Conservation (phyloP, 139 green algal species). For the Dunaliella primolecta region DNA sequence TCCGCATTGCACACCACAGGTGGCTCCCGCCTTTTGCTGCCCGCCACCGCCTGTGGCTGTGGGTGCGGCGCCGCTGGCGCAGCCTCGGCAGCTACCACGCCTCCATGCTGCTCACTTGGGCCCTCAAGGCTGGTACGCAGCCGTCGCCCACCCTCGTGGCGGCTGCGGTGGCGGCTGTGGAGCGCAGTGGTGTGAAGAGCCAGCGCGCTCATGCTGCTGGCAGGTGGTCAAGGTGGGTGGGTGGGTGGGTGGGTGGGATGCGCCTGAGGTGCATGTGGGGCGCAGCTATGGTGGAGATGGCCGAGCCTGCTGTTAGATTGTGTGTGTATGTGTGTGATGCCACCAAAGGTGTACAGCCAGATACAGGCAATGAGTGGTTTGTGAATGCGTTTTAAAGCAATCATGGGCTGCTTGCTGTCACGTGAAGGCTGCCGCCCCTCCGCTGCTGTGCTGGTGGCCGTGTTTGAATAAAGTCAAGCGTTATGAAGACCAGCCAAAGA, state of each 20-base stretch:
- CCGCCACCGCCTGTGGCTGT: neutral
- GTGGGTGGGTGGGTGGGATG: too few species aligned
- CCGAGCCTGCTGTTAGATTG: neutral
- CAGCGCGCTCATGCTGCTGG: neutral
- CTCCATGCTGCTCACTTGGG: neutral
- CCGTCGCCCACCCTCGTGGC: neutral
- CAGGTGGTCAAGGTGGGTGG: too few species aligned
- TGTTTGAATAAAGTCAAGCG: too few species aligned
- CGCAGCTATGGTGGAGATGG: neutral
- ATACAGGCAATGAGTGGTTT: too few species aligned
- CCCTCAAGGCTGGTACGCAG: neutral
- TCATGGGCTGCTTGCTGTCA: too few species aligned
- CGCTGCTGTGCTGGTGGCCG: too few species aligned
- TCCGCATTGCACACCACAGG: too few species aligned
- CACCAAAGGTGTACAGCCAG: too few species aligned
- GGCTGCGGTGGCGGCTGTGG: neutral
- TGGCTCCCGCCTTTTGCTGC: neutral
- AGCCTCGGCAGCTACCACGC: neutral
- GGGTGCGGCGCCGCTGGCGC: neutral
- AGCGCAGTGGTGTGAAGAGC: neutral
- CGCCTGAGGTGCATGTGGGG: neutral
- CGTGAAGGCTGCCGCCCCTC: too few species aligned
- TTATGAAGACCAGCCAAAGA: too few species aligned
- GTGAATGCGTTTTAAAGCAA: too few species aligned
- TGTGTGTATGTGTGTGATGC: neutral